A percentile compares a stretch with the other conserved stretches of the same genome.
Evolutionary conservation across 768 basidiomycete species (phyloP).

Genomic region (Amylocystis lapponica): DNA sequence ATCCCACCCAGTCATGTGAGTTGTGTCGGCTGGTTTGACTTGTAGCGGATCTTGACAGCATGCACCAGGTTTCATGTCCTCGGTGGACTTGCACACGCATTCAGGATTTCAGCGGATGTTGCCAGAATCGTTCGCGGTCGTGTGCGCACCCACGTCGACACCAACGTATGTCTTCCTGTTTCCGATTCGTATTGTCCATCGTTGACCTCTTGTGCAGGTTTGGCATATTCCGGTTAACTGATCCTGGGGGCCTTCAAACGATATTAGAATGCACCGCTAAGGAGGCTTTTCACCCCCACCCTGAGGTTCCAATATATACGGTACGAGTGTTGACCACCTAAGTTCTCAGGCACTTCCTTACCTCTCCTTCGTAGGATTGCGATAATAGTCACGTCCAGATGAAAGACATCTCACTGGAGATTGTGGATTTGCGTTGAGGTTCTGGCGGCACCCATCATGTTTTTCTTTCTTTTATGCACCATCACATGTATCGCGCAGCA

Average conservation of each 20-base stretch:
- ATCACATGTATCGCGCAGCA: constrained; percentile 4
- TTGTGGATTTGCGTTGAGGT: constrained; percentile 67
- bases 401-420: constrained; percentile 68
- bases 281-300: constrained; percentile 84
- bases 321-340: constrained; percentile 44
- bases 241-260: constrained; percentile 74
- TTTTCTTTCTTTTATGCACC: not conserved
- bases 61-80: constrained; percentile 85
- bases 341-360: no score
- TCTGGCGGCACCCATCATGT: not conserved
- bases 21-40: constrained; percentile 7
- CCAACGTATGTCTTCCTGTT: constrained; percentile 52
- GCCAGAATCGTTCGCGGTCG: constrained; percentile 88
- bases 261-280: constrained; percentile 63
- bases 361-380: constrained; percentile 8
- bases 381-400: constrained; percentile 74
- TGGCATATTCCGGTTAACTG: constrained; percentile 86
- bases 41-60: not conserved
- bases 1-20: constrained; percentile 83
- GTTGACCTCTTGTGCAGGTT: no score
- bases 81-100: constrained; percentile 89
- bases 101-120: constrained; percentile 86
- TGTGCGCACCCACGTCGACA: constrained; percentile 76
- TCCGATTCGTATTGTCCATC: constrained; percentile 4
- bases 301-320: constrained; percentile 80